Base-by-base conservation (phyloP, 108 stramenopile species). In the Skeletonema tropicum region DNA sequence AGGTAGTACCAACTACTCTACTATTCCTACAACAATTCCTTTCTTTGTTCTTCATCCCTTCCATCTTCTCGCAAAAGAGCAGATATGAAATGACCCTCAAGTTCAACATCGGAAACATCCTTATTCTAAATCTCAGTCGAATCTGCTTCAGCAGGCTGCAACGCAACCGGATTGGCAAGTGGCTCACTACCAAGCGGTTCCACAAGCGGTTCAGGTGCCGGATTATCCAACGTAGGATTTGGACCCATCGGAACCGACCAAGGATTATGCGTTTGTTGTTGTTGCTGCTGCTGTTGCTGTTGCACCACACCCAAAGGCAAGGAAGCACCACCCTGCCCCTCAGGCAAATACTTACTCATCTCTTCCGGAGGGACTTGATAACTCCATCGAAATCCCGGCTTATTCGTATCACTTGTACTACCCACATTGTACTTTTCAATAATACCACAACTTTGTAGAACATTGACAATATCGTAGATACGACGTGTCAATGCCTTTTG, bases 401-500 rank as follows among this genome's bases (percentile, higher is more conserved):
- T 49, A 3, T 49, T 49, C 48, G 48, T 49, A 6, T 49, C 48
- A 49, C 48, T 49, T 5, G 48, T 61, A 42, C 60, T 42, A 42
- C 60, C 60, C 29, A 29, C 39, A 19, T 61, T 61, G 38, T 61
- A 49, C 71, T 85, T 85, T 21, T 67, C 46, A 11, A 85, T 71
- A 6, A 85, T 38, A 13, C 83, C 73, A n/a, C 83, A 48, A 15
- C 67, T 68, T 2, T 45, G 39, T 23, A 83, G 42, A 8, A 83
- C 84, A 60, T 85, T 85, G 23, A 82, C 84, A 71, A 85, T 79
- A 69, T 85, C 84, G 74, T 85, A 85, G 21, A 85, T 79, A 26
- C 84, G 70, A n/a, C 84, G 69, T n/a, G 76, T 83, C 25, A 62
- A 60, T 10, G 84, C 83, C 69, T 85, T 85, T 45, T 80, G 35